phyloP scores from a whole-genome alignment of 2,329 filamentous ascomycete species.

The Colletotrichum theobromicola region DNA sequence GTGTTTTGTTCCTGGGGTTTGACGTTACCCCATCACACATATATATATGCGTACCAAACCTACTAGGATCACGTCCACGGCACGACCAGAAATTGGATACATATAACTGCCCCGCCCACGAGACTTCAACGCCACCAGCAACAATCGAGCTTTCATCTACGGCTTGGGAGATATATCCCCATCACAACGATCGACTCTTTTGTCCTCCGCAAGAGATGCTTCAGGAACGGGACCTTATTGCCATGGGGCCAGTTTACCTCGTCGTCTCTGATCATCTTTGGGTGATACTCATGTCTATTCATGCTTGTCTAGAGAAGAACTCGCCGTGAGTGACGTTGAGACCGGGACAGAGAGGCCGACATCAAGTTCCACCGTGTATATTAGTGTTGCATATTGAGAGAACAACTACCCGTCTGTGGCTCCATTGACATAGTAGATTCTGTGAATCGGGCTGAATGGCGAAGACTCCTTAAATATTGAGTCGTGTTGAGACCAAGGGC shows the following conservation, averaged over 20 bases:
- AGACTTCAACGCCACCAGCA: not conserved
- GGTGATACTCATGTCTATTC: not conserved
- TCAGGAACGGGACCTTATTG: not conserved
- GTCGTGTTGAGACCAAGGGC: not conserved
- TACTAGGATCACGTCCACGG: not conserved
- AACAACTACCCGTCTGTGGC: not conserved
- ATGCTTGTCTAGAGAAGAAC: not conserved
- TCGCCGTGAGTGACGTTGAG: not conserved
- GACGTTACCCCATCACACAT: not conserved
- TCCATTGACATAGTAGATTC: not conserved
- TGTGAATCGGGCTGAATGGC: not conserved
- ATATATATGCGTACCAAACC: not conserved
- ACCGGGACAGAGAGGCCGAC: not conserved
- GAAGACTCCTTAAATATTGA: not conserved
- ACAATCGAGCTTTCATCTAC: too few relatives aligned
- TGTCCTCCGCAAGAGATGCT: not conserved
- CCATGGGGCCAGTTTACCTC: not conserved
- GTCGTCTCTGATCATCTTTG: not conserved
- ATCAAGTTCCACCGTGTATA: not conserved
- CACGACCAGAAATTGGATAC: not conserved
- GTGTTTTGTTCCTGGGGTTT: not conserved
- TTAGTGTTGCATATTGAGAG: rapidly evolving
- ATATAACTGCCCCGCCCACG: not conserved
- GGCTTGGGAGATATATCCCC: too few relatives aligned
- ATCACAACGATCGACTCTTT: not conserved